Percentiles rank a stretch among this genome's conserved stretches.
These are phyloP conservation scores for Drechslerella dactyloides DNA, from an alignment of 2,329 filamentous ascomycete species.

Conservation along the genomic window DNA sequence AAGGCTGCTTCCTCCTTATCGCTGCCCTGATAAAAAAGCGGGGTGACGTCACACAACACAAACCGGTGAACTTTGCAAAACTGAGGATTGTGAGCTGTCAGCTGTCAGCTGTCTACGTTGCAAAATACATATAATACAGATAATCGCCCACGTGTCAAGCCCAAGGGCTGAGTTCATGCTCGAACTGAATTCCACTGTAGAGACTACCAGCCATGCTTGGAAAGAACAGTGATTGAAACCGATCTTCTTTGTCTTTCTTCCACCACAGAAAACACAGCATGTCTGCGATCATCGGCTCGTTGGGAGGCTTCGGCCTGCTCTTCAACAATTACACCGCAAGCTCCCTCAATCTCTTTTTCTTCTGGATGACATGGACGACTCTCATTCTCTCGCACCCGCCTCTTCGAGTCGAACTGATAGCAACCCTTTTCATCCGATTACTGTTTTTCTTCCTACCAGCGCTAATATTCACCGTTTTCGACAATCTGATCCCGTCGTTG, in stretches of 20 bases:
- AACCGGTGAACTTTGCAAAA: slow-evolving; percentile 7
- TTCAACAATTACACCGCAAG: slow-evolving; percentile 74
- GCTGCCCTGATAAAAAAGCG: neutral
- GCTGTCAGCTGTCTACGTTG: no score
- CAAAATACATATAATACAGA: no score
- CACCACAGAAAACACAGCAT: slow-evolving; percentile 7
- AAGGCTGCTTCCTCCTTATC: neutral
- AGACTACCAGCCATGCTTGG: no score
- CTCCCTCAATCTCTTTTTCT: slow-evolving; percentile 83
- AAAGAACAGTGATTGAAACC: no score
- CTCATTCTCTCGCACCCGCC: slow-evolving; percentile 78
- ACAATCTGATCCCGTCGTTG: slow-evolving; percentile 72
- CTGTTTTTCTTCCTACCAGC: slow-evolving; percentile 77
- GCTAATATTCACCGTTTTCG: slow-evolving; percentile 74
- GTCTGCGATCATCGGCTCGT: slow-evolving; percentile 42
- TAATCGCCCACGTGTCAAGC: no score
- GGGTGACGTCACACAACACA: slow-evolving; percentile 33
- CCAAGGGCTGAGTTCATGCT: no score
- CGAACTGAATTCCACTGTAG: no score
- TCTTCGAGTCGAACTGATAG: slow-evolving; percentile 75
- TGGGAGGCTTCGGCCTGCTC: slow-evolving; percentile 69
- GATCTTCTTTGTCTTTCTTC: no score
- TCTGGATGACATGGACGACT: slow-evolving; percentile 88
- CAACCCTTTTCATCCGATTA: slow-evolving; percentile 70
- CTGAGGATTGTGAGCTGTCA: neutral